Evolutionary conservation across 148 eudicot genomes (phyloP).

Genomic region (Chenopodium berlandieri): DNA sequence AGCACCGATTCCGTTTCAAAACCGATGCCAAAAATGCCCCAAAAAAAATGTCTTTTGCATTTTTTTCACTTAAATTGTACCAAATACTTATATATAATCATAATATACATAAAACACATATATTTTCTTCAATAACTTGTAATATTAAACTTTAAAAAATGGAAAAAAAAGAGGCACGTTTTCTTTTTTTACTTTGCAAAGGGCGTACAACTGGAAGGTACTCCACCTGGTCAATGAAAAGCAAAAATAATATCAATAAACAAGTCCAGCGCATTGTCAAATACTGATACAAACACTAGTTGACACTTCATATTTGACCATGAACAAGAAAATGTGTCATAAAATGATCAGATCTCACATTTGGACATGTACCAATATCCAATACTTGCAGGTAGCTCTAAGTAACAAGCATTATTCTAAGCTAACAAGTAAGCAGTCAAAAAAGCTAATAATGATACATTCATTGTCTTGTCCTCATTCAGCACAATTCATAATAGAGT

Average conservation of each 20-base stretch:
- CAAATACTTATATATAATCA: too few species aligned
- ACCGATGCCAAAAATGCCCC: too few species aligned
- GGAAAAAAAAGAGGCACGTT: conserved; percentile 54
- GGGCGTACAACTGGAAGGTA: conserved; percentile 79
- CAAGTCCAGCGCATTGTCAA: neutral
- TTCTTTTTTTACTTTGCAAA: conserved; percentile 57
- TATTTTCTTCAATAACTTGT: too few species aligned
- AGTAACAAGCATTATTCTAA: neutral
- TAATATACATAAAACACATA: too few species aligned
- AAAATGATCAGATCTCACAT: neutral
- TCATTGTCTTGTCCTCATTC: neutral
- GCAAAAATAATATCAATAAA: neutral
- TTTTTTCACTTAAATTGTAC: too few species aligned
- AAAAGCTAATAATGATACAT: too few species aligned
- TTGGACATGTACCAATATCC: neutral
- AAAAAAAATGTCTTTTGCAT: too few species aligned
- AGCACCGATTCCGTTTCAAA: too few species aligned
- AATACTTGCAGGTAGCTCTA: neutral
- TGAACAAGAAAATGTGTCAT: neutral
- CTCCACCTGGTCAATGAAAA: conserved; percentile 55
- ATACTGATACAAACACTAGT: neutral
- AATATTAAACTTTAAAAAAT: too few species aligned
- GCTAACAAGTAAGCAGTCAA: neutral
- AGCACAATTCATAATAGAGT: neutral
- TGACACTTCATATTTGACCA: neutral